Conservation (phyloP, 305 asterid genomes). For the Solanum chacoense region DNA sequence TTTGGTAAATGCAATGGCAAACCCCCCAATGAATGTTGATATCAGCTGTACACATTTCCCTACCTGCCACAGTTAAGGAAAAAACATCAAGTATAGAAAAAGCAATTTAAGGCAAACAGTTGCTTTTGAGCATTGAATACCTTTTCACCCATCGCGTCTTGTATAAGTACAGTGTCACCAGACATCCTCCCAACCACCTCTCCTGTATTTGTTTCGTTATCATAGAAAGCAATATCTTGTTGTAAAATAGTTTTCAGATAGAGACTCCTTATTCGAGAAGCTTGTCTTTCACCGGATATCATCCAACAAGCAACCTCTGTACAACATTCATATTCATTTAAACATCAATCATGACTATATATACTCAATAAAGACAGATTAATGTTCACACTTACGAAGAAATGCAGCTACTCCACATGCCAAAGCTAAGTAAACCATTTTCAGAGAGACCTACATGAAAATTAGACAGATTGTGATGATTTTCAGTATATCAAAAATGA, state of each 20-base stretch:
- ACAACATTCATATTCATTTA: neutral
- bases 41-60: slow-evolving; percentile 73
- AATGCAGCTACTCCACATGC: slow-evolving; percentile 63
- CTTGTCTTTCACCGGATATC: slow-evolving; percentile 93
- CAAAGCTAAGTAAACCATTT: slow-evolving; percentile 58
- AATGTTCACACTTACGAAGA: slow-evolving; percentile 41
- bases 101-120: neutral
- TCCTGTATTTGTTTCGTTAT: slow-evolving; percentile 70
- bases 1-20: slow-evolving; percentile 48
- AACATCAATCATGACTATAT: neutral
- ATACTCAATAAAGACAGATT: neutral
- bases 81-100: neutral
- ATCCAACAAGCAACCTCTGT: slow-evolving; percentile 94
- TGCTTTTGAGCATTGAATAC: slow-evolving; percentile 11
- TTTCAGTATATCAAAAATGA: neutral
- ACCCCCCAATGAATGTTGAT: slow-evolving; percentile 73
- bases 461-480: neutral
- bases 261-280: slow-evolving; percentile 57
- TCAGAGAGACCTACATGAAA: slow-evolving; percentile 31
- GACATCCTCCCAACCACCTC: slow-evolving; percentile 92
- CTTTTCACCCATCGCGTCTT: slow-evolving; percentile 98
- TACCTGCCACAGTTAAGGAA: slow-evolving; percentile 22
- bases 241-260: slow-evolving; percentile 62
- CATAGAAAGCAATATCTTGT: slow-evolving; percentile 86
- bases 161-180: slow-evolving; percentile 89